Evolutionary conservation across 768 basidiomycete species (phyloP), one percentile per base, ranked within the genome.

Genomic region (Kwoniella botswanensis): DNA sequence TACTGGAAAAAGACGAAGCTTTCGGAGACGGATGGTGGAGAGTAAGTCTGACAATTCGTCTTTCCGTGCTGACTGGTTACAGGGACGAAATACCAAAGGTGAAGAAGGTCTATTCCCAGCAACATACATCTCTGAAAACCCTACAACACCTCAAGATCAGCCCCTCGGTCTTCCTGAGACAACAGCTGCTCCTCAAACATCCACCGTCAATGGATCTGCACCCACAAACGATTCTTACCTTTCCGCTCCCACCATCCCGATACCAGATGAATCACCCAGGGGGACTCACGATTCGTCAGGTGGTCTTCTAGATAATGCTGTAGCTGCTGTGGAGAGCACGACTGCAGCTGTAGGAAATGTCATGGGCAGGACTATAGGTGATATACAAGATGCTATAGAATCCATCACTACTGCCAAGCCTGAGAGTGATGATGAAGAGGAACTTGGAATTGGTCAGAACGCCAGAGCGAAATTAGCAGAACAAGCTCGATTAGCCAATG

Each of bases 21-120:
- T 98, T 92, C 81, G 88, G 88, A 21, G 97, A 99, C 83, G 97
- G 96, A 18, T 98, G 97, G 97, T 98, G 93, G 93, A 88, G 89
- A 87, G 90, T 90, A 67, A 80, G 87, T 84, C 15, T 52, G 21
- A n/a, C 5, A 13, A 9, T 1, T 46, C n/a, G 17, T 57, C 11
- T 35, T 15, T 7, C n/a, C 15, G n/a, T 35, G 55, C 58, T 67
- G 9, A 54, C 18, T 26, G 3, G 21, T 46, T n/a, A 2, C 82
- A 94, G 93, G 94, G 95, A 17, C 90, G 91, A 44, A 97, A 94
- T 84, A 81, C 87, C 6, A 86, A 88, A 13, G 96, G 95, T 4
- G 90, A 90, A 81, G 85, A 88, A n/a, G 97, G 97, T 2, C 86
- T 99, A 12, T 98, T 99, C 78, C 97, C 97, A 2, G 88, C 91